These are phyloP conservation scores for Beauveria medogensis DNA, from an alignment of 2,329 filamentous ascomycete genomes.

Conservation along the genomic window DNA sequence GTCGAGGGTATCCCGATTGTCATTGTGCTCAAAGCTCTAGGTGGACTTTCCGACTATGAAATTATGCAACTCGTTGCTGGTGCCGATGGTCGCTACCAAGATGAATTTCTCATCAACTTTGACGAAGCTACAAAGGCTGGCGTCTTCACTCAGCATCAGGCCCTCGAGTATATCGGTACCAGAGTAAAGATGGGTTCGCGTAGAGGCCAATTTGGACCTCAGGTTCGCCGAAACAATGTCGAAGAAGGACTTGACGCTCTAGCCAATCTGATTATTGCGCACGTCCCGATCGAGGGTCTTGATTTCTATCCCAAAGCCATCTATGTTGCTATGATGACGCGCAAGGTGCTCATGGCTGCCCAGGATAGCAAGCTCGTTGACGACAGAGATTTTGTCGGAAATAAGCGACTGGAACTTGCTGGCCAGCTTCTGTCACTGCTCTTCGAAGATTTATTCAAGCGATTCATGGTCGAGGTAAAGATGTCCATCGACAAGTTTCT, in stretches of 20 bases:
- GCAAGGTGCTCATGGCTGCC: constrained; percentile 90
- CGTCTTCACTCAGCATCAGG: constrained; percentile 90
- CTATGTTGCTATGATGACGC: constrained; percentile 94
- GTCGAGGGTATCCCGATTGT: constrained; percentile 93
- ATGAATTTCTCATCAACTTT: constrained; percentile 92
- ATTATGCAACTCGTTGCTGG: constrained; percentile 88
- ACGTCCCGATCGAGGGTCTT: constrained; percentile 82
- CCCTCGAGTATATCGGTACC: constrained; percentile 81
- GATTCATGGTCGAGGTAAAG: constrained; percentile 82
- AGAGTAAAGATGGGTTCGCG: constrained; percentile 81
- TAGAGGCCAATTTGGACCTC: constrained; percentile 44
- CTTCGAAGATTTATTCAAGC: constrained; percentile 97
- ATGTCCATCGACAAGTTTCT: constrained; percentile 91
- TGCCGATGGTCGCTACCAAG: constrained; percentile 80
- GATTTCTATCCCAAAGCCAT: constrained; percentile 97
- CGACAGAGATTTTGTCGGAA: constrained; percentile 95
- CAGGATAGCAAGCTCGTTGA: constrained; percentile 86
- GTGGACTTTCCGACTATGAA: constrained; percentile 88
- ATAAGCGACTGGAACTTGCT: constrained; percentile 90
- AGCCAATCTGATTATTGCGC: constrained; percentile 86
- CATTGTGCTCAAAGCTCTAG: constrained; percentile 85
- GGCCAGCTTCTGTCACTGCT: constrained; percentile 88
- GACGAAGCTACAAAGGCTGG: constrained; percentile 80
- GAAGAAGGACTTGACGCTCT: constrained; percentile 91
- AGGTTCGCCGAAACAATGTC: constrained; percentile 66